Base-by-base conservation (phyloP, 2,329 filamentous ascomycete species). In the Macrophomina pseudophaseolina region DNA sequence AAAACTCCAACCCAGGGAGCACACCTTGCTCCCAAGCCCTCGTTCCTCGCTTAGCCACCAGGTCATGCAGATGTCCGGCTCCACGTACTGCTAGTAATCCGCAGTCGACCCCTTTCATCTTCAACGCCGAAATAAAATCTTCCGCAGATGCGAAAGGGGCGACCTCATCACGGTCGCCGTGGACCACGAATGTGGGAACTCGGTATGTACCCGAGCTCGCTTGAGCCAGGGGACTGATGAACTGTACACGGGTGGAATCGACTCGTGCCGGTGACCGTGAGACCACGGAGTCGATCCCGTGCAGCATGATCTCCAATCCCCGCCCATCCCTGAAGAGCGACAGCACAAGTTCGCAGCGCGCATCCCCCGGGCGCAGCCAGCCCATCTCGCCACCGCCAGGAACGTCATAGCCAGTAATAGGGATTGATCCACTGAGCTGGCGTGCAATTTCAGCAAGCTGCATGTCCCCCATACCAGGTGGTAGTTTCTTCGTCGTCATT, bases 121-220 rank as follows among this genome's bases (percentile, higher is more conserved):
- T 1, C 9, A 51, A 1, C 1, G 18, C 48, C 4, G 16, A 12
- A 2, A 16, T 11, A 14, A 51, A 51, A 3, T 12, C 18, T 5
- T 5, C 28, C 11, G 48, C 48, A 4, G 9, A 16, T 3, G 3
- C 28, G 4, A 30, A 51, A 3, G 48, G 48, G 3, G 30, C 48
- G 18, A 51, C 30, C 48, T 71, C 68, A 51, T 71, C 69, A 7
- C 42, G 63, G 6, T 59, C 64, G 7, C 67, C 64, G 42, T 71
- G 70, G 6, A 72, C 54, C 23, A 71, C 11, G 51, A 68, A 71
- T 2, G 70, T 72, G 4, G 70, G 70, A 4, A 62, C 63, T 1
- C 38, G 48, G 40, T 69, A 72, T 11, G 60, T 66, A 9, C 69
- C 69, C 7, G 52, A 33, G 5, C 59, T 38, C 5, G 69, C 18